Evolutionary conservation across 805 yeast genomes (phyloP).

Genomic region (Ogataea methanolica): DNA sequence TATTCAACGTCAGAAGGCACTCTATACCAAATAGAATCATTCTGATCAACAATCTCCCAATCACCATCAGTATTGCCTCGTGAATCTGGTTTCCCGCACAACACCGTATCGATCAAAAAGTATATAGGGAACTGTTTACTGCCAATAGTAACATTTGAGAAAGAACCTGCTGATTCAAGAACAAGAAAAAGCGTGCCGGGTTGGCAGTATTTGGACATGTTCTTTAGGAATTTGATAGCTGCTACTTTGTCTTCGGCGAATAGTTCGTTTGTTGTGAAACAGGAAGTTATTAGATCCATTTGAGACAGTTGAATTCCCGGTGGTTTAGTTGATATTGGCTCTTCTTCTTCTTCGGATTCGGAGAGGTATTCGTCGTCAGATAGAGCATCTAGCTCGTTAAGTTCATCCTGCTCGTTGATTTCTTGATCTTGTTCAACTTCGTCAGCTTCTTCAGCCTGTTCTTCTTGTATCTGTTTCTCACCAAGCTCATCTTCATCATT

Average conservation of each 20-base stretch:
- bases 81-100: constrained; percentile 46
- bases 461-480: constrained; percentile 4
- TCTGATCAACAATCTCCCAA: constrained; percentile 63
- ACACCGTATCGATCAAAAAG: constrained; percentile 67
- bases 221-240: constrained; percentile 56
- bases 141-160: constrained; percentile 75
- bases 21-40: constrained; percentile 83
- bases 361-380: no score
- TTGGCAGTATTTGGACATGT: constrained; percentile 45
- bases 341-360: no score
- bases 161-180: constrained; percentile 88
- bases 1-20: constrained; percentile 46
- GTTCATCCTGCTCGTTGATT: constrained; percentile 13
- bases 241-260: constrained; percentile 63
- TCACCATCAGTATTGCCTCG: constrained; percentile 37
- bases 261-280: constrained; percentile 85
- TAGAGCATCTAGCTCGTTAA: not conserved
- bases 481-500: no score
- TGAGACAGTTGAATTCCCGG: not conserved
- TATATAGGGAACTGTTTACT: constrained; percentile 77
- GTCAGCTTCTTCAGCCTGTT: constrained; percentile 6
- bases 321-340: no score
- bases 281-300: constrained; percentile 56
- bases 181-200: constrained; percentile 59
- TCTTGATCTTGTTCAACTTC: constrained; percentile 2